These are phyloP conservation scores for Leucosporidium creatinivorum DNA, from an alignment of 768 basidiomycete genomes.

Conservation along the genomic window DNA sequence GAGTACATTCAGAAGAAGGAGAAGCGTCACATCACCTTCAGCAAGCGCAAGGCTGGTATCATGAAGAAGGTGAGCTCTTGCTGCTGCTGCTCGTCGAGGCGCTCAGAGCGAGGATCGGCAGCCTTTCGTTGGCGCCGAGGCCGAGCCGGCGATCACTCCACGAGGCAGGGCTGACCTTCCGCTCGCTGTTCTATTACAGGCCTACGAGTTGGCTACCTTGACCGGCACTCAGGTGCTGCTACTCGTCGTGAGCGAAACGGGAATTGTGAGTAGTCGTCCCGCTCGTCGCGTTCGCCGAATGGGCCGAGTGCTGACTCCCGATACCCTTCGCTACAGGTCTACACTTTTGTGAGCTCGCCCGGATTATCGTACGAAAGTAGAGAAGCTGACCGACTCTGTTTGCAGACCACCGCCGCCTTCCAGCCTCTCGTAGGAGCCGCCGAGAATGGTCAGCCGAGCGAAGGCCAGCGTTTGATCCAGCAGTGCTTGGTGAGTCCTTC, in stretches of 20 bases:
- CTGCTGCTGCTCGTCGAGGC: background rate
- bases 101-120: background rate
- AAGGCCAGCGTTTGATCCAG: slow-evolving; percentile 88
- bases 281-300: no score
- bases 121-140: background rate
- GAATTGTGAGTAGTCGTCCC: slow-evolving; percentile 40
- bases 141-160: background rate
- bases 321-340: slow-evolving; percentile 56
- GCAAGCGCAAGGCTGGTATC: slow-evolving; percentile 99
- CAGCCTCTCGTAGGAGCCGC: slow-evolving; percentile 94
- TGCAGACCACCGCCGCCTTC: slow-evolving; percentile 78
- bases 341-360: slow-evolving; percentile 58
- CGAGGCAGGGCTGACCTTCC: background rate
- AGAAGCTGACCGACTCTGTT: no score
- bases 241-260: slow-evolving; percentile 96
- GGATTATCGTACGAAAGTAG: no score
- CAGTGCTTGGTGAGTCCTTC: slow-evolving; percentile 25
- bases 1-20: slow-evolving; percentile 99
- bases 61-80: slow-evolving; percentile 83
- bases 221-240: slow-evolving; percentile 98
- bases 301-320: no score
- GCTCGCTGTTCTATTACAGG: slow-evolving; percentile 49
- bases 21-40: slow-evolving; percentile 97
- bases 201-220: slow-evolving; percentile 93
- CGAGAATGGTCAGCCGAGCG: slow-evolving; percentile 39